Conservation (phyloP, 768 basidiomycete genomes). For the Russula vinacea region DNA sequence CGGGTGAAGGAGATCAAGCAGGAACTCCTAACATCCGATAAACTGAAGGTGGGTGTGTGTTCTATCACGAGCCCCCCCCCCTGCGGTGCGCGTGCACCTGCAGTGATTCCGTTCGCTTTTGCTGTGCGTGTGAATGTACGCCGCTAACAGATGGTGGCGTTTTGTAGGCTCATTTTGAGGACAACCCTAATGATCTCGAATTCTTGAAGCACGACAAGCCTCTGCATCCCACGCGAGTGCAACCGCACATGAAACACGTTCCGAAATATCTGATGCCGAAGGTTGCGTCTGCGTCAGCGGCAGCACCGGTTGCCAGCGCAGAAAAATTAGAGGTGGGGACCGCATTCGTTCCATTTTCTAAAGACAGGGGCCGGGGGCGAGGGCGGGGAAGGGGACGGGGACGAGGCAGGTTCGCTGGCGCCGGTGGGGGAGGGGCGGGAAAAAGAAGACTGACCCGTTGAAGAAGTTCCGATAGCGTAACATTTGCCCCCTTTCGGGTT, state of each 20-base stretch:
- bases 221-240: conserved; percentile 83
- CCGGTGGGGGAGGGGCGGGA: conserved; percentile 43
- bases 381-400: conserved; percentile 42
- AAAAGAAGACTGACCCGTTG: conserved; percentile 71
- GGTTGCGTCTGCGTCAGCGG: conserved; percentile 49
- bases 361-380: conserved; percentile 54
- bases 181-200: conserved; percentile 86
- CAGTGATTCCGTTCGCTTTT: no score
- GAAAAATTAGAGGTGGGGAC: conserved; percentile 36
- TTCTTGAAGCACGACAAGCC: conserved; percentile 94
- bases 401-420: conserved; percentile 40
- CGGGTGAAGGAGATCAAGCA: conserved; percentile 33
- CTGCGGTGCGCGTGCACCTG: no score
- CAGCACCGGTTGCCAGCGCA: conserved; percentile 32
- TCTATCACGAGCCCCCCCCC: no score
- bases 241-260: conserved; percentile 94
- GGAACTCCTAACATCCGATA: conserved; percentile 93
- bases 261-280: conserved; percentile 91
- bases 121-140: background rate
- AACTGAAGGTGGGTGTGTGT: conserved; percentile 73
- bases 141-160: background rate
- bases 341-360: conserved; percentile 75
- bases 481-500: no score
- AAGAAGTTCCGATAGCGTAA: conserved; percentile 33
- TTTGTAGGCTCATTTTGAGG: conserved; percentile 90